phyloP scores from a whole-genome alignment of 768 basidiomycete genomes.

The Sporobolomyces roseus region DNA sequence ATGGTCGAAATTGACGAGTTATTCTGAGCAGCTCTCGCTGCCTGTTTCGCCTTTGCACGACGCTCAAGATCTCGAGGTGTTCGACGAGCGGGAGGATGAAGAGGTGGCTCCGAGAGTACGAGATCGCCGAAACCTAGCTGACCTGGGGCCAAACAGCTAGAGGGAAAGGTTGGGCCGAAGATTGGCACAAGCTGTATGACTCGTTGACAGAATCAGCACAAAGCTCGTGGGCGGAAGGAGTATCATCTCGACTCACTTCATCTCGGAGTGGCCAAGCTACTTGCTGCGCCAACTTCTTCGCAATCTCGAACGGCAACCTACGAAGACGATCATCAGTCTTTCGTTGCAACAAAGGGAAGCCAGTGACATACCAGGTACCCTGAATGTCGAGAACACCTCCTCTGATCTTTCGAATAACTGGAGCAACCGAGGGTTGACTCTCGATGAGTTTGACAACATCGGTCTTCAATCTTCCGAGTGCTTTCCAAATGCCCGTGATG shows the following conservation, averaged over 20 bases:
- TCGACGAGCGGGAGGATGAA: too few relatives aligned
- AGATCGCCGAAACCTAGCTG: slow-evolving; percentile 10
- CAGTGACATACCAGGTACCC: too few relatives aligned
- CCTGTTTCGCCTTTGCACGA: not conserved
- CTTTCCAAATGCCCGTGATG: slow-evolving; percentile 86
- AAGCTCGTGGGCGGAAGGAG: not conserved
- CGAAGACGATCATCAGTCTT: not conserved
- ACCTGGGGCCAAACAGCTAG: slow-evolving; percentile 5
- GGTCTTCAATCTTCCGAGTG: slow-evolving; percentile 56
- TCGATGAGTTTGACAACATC: slow-evolving; percentile 92
- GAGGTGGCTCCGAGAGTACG: slow-evolving; percentile 15
- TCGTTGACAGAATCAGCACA: not conserved
- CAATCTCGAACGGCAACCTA: slow-evolving; percentile 58
- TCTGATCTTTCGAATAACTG: slow-evolving; percentile 53
- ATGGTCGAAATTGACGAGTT: not conserved
- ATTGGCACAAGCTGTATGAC: slow-evolving; percentile 13
- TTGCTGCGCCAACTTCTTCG: not conserved
- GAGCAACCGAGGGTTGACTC: slow-evolving; percentile 80
- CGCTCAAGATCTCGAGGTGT: not conserved
- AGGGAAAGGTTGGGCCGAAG: slow-evolving; percentile 17
- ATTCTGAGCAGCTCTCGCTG: slow-evolving; percentile 6
- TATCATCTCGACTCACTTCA: not conserved
- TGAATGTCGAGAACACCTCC: slow-evolving; percentile 74
- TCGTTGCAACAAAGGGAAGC: not conserved
- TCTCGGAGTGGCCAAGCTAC: slow-evolving; percentile 15